Base-by-base conservation (phyloP, 805 yeast genomes). In the Jamesozyma piceae region DNA sequence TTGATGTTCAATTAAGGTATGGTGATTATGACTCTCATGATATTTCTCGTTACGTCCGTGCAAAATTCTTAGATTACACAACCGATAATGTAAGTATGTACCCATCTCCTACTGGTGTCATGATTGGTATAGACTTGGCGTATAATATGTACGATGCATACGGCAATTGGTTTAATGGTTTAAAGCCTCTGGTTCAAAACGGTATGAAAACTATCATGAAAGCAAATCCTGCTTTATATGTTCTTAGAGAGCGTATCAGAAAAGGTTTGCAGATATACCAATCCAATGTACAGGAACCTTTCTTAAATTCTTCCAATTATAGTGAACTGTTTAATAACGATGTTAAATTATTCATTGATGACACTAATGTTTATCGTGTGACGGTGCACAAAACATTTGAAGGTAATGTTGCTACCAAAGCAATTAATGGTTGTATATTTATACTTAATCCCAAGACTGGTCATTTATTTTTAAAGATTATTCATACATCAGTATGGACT, bases 1-100 rank as follows among this genome's bases (percentile, higher is more conserved):
- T 92, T 45, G 99, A 92, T 68, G 84, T 92, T 19, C 99, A 92
- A 62, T 67, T 92, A 43, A 70, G 97, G 42, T 92, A 90, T 58
- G 98, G 99, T 52, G 99, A 92, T 61, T 92, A 86, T 62, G 99
- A 92, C 62, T 86, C 97, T 4, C 98, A 92, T 59, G 97, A 92
- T 60, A 88, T 92, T 38, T 82, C 95, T 0, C 77, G 97, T 50
- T 92, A 92, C 58, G 84, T 95, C 1, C 70, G 97, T 42, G 89
- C 97, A 5, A 92, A 92, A 59, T 92, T 80, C 60, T 66, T 92
- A 55, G 98, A 92, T 55, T 92, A 92, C 55, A 90, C 97, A 2
- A 75, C 86, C 1, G 98, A 92, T 60, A 82, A 78, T 48, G 71
- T 82, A 3, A 82, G 90, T 53, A 70, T 80, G 43, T 92, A 92